Percentiles rank a stretch among this genome's conserved stretches.
These are phyloP conservation scores for Phytophthora tubulina DNA, from an alignment of 352 stramenopile species.

Conservation along the genomic window DNA sequence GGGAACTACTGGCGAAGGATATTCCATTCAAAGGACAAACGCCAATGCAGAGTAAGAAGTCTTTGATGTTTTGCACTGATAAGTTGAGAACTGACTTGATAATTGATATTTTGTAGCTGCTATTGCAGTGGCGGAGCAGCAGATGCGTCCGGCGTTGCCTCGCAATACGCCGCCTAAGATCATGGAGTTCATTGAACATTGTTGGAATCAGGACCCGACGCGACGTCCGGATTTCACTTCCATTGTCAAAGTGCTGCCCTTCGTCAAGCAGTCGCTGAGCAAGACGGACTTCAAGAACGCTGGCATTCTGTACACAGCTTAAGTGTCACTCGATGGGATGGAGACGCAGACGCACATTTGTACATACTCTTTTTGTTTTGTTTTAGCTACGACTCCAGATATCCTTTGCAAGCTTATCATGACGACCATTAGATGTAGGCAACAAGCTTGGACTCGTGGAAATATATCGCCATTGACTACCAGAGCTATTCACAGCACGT, in stretches of 20 bases:
- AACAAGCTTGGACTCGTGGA: conserved; percentile 17
- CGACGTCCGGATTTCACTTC: conserved; percentile 57
- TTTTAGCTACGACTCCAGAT: conserved; percentile 5
- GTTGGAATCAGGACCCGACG: conserved; percentile 67
- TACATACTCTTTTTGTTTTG: conserved; percentile 11
- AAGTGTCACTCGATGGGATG: background rate
- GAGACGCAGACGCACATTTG: background rate
- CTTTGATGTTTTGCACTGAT: background rate
- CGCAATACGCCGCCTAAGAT: conserved; percentile 65
- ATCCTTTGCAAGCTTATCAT: conserved; percentile 3
- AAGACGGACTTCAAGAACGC: conserved; percentile 60
- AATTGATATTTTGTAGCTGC: conserved; percentile 41
- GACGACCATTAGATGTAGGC: conserved; percentile 18
- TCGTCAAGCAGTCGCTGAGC: conserved; percentile 58
- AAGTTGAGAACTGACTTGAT: background rate
- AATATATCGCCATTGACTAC: conserved; percentile 21
- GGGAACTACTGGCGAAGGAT: conserved; percentile 70
- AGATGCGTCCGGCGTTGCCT: conserved; percentile 68
- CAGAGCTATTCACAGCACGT: conserved; percentile 19
- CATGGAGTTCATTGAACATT: conserved; percentile 62
- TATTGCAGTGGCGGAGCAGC: conserved; percentile 70
- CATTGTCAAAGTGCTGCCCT: conserved; percentile 62
- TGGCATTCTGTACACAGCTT: conserved; percentile 36
- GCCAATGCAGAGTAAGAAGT: conserved; percentile 55
- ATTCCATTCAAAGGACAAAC: conserved; percentile 70